Evolutionary conservation across 208 protist species (phyloP), one percentile per base, ranked within the genome.

Genomic region (Naegleria gruberi): DNA sequence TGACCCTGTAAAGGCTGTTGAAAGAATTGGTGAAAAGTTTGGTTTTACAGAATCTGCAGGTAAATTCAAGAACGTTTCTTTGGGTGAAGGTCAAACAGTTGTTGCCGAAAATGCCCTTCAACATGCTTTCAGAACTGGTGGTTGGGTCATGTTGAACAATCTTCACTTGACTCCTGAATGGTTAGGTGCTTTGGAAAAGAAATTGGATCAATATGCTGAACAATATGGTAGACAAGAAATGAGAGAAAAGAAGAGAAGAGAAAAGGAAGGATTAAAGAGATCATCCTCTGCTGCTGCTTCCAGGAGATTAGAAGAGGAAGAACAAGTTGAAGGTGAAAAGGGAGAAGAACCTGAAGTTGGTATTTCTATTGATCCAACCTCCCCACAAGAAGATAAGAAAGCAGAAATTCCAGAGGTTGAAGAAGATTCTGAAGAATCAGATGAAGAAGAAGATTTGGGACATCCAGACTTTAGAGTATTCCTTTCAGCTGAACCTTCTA

Each of bases 61-160:
- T 90, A 97, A 97, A 74, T 94, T 99, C 89, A 96, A 96, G 93
- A 96, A 98, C 91, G 96, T 99, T 37, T 99, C 98, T 46, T 95
- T 99, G 37, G 98, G 98, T 7, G 97, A 99, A 94, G 98, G 98
- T 45, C 98, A 99, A 92, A 98, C 99, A 91, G 93, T 97, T 43
- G 96, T 99, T 46, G 98, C 98, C 26, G 97, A 99, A 92, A 94
- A 95, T 19, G 97, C 95, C 19, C 93, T 99, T 6, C 97, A 98
- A 89, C 96, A 94, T 91, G 97, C 96, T 90, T 98, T 97, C 90
- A 90, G 91, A 15, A 92, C 97, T 55, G 97, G 97, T 89, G 96
- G 96, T 43, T 99, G 98, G 98, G 97, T 98, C 26, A 94, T 99
- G 84, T 93, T 99, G 46, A 96, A 99, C 94, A 99, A 99, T 93